phyloP scores from a whole-genome alignment of 768 basidiomycete species.

The Hysterangium stoloniferum region DNA sequence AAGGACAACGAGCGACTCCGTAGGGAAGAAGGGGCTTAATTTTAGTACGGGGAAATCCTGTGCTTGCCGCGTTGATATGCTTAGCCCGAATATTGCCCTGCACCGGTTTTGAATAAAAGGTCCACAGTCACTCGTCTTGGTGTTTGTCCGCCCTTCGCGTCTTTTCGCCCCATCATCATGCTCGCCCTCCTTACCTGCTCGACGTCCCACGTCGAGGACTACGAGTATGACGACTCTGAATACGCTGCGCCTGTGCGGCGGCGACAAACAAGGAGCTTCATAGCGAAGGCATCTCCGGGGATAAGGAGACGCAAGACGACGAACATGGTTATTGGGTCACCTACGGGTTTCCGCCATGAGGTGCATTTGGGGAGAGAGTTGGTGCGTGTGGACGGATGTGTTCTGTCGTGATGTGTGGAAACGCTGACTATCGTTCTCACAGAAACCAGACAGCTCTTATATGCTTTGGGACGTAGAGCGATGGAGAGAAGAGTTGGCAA shows the following conservation, averaged over 20 bases:
- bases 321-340: conserved; percentile 16
- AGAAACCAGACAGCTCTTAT: neutral
- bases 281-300: neutral
- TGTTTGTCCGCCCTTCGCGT: too few relatives aligned
- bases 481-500: conserved; percentile 7
- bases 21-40: too few relatives aligned
- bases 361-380: conserved; percentile 15
- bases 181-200: conserved; percentile 15
- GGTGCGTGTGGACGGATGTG: conserved; percentile 8
- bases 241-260: conserved; percentile 4
- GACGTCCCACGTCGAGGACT: conserved; percentile 13
- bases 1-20: too few relatives aligned
- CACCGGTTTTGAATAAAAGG: too few relatives aligned
- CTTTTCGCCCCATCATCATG: conserved; percentile 11
- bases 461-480: conserved; percentile 4
- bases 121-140: too few relatives aligned
- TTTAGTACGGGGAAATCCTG: too few relatives aligned
- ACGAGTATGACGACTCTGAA: conserved; percentile 1
- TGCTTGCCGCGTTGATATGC: too few relatives aligned
- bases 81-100: too few relatives aligned
- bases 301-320: conserved; percentile 4
- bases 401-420: neutral
- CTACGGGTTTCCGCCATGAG: conserved; percentile 17
- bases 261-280: conserved; percentile 12
- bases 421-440: neutral